Evolutionary conservation across 2,329 filamentous ascomycete species (phyloP), one percentile per base, ranked within the genome.

Genomic region (Hymenoscyphus linearis): DNA sequence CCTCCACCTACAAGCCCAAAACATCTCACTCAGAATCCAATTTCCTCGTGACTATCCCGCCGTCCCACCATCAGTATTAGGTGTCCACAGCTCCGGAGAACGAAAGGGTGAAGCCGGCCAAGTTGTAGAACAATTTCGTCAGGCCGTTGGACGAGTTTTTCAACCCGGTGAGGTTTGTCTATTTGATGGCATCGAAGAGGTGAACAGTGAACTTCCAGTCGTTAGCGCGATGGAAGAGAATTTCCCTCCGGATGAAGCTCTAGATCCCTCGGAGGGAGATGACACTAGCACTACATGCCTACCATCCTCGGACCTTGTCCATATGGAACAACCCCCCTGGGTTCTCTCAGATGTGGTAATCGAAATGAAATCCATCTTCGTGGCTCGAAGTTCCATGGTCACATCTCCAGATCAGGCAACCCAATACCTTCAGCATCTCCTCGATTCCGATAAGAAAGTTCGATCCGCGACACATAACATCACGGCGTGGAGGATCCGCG

Each of bases 381-480:
- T 98, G 52, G 95, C 90, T 1, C 87, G 92, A 37, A 87, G 85
- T 37, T 89, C 89, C 0, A 76, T 76, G 2, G 91, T 96, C 1
- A 77, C 80, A 0, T 90, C 87, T 3, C 84, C 90, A 0, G 78
- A 81, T 0, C 84, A 95, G 74, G 93, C 93, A 2, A 84, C 85
- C 61, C 75, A 78, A 2, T 93, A 85, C 70, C 76, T 98, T 1
- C 80, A 85, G 52, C 87, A 96, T 73, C 81, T 99, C 1, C 80
- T 97, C 7, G 82, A 87, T 4, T 89, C 86, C 9, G 92, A 98
- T 75, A 92, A 89, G 76, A 91, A 90, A 68, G 87, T 91, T 37
- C 87, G 91, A n/a, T 79, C 82, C 54, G 95, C 95, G 4, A 92
- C 93, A 63, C 95, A 99, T 74, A 98, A 98, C 74, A 97, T 99